Conservation (phyloP, 129 eudicot species). For the Pulicaria dysenterica region DNA sequence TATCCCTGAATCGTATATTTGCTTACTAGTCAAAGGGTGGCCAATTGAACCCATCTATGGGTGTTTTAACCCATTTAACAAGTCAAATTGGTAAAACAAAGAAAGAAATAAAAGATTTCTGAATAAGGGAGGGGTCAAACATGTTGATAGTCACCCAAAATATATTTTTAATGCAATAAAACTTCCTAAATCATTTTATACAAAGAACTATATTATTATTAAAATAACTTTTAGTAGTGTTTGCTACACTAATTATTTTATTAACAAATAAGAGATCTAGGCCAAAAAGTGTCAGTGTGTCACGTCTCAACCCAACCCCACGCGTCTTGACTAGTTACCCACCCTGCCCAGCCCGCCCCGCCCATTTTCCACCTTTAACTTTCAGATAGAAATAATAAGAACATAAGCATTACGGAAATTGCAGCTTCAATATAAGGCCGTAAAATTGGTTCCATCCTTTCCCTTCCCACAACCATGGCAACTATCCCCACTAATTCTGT, state of each 20-base stretch:
- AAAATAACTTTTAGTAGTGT: neutral
- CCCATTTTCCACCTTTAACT: slow-evolving; percentile 10
- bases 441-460: slow-evolving; percentile 87
- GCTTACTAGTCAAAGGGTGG: slow-evolving; percentile 13
- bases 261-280: neutral
- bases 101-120: neutral
- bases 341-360: neutral
- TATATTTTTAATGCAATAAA: neutral
- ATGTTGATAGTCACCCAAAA: neutral
- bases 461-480: slow-evolving; percentile 98
- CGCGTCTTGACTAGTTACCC: neutral
- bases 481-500: slow-evolving; percentile 95
- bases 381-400: slow-evolving; percentile 14
- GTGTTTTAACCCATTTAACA: neutral
- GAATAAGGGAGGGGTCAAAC: neutral
- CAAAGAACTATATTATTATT: neutral
- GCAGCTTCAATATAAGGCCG: slow-evolving; percentile 98
- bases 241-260: neutral
- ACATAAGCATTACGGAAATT: slow-evolving; percentile 54
- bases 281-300: neutral
- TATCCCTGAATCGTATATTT: slow-evolving; percentile 61
- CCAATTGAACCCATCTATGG: neutral
- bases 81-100: neutral
- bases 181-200: neutral
- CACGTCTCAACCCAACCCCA: neutral